Evolutionary conservation across 2,329 filamentous ascomycete species (phyloP), one percentile per base, ranked within the genome.

Genomic region (Curvularia eragrostidis): DNA sequence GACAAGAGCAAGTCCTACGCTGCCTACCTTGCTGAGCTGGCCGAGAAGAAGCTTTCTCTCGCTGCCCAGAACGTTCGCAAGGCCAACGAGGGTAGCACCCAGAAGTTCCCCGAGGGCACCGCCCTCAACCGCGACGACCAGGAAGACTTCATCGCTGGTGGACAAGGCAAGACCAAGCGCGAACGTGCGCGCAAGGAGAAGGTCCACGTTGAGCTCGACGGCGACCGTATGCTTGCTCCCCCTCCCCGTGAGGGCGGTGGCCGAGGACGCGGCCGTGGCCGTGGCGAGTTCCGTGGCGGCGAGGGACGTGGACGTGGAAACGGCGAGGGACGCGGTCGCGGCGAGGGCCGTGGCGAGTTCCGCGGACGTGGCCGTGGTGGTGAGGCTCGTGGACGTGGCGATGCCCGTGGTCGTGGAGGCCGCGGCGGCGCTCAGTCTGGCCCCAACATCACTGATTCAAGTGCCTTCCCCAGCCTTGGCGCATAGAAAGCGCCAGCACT

Each of bases 141-240:
- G 71, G 87, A 90, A 70, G 75, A 77, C 66, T 97, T 91, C 86
- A 89, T 97, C 75, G 81, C 89, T 73, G 88, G 85, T 70, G 79
- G 84, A 67, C 84, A 83, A 63, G 89, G 89, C 82, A 97, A 97
- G 89, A 80, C 87, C 78, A 82, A 81, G 77, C 91, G 91, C 76
- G 88, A 94, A 83, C 91, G 92, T 77, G 90, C 94, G 84, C 90
- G 90, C 83, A 95, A 95, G 87, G 86, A 90, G 82, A 97, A 97
- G 89, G 87, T 91, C 80, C 80, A 90, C 77, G 78, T 98, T 72
- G 92, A 96, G 75, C 91, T 97, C 67, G 93, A 97, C 80, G 87
- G 93, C 62, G 76, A 82, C 87, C 90, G 74, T 52, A 72, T 77
- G 61, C 75, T 75, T 61, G 65, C 70, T 71, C 69, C 68, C 70